Conservation (phyloP, 176 grass and related monocot genomes). For the Thalia dealbata region DNA sequence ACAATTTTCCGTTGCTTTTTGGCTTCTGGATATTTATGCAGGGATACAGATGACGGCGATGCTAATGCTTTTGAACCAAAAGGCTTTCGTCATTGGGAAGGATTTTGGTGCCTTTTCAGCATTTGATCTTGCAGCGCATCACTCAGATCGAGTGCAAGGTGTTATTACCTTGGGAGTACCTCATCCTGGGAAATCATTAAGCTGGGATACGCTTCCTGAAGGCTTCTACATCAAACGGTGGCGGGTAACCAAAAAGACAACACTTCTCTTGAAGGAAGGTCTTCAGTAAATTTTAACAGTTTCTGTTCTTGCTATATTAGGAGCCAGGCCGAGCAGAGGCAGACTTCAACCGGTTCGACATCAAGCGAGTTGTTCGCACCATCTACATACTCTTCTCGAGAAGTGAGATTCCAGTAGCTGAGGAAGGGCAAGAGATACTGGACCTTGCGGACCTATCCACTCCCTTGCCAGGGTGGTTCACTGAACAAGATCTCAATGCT, state of each 20-base stretch:
- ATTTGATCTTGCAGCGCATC: slow-evolving; percentile 25
- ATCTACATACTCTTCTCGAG: slow-evolving; percentile 30
- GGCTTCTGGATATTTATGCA: background rate
- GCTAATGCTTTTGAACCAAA: background rate
- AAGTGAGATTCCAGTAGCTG: slow-evolving; percentile 40
- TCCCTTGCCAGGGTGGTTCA: slow-evolving; percentile 50
- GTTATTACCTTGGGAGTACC: slow-evolving; percentile 30
- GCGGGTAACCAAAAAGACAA: slow-evolving; percentile 16
- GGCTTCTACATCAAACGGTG: slow-evolving; percentile 38
- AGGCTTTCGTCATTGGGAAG: slow-evolving; percentile 27
- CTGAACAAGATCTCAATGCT: slow-evolving; percentile 38
- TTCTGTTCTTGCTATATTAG: background rate
- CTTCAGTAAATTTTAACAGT: no score
- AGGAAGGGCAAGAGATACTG: slow-evolving; percentile 44
- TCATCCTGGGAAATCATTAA: background rate
- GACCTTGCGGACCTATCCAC: slow-evolving; percentile 43
- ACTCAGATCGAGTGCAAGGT: slow-evolving; percentile 19
- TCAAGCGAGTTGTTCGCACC: slow-evolving; percentile 41
- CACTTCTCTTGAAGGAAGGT: background rate
- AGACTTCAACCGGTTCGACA: slow-evolving; percentile 49
- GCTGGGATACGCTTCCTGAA: slow-evolving; percentile 23
- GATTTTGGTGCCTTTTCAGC: slow-evolving; percentile 22
- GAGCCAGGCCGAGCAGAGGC: slow-evolving; percentile 45
- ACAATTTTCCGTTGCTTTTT: background rate
- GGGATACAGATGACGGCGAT: background rate